Conservation (phyloP, 192 early-diverging fungal species). For the Funneliformis geosporum region DNA sequence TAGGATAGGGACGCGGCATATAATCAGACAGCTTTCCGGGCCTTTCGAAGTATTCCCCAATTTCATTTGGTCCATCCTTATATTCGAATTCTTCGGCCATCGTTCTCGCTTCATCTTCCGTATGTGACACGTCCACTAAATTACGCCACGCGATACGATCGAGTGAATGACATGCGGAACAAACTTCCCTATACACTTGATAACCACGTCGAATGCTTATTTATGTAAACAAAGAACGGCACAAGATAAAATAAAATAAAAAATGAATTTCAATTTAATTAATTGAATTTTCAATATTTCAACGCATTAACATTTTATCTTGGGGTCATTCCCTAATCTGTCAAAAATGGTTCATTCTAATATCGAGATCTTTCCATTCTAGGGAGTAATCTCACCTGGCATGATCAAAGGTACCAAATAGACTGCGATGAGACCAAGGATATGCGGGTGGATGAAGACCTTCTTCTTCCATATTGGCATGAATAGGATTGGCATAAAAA, state of each 20-base stretch:
- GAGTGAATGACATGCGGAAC: constrained; percentile 95
- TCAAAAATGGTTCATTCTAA: not conserved
- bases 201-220: constrained; percentile 94
- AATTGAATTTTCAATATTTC: not conserved
- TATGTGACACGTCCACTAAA: constrained; percentile 92
- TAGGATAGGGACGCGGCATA: constrained; percentile 89
- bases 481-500: constrained; percentile 56
- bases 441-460: constrained; percentile 88
- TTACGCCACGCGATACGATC: constrained; percentile 93
- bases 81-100: constrained; percentile 93
- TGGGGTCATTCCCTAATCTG: no score
- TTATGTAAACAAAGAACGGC: not conserved
- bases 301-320: no score
- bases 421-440: constrained; percentile 85
- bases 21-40: constrained; percentile 94
- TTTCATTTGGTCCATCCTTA: constrained; percentile 89
- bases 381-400: constrained; percentile 62
- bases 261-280: not conserved
- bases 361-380: constrained; percentile 13
- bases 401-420: constrained; percentile 89
- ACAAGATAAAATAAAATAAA: not conserved
- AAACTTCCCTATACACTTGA: constrained; percentile 98
- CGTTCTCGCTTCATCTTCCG: constrained; percentile 89
- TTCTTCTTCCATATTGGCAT: constrained; percentile 85
- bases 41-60: constrained; percentile 88